Percentiles rank a stretch among this genome's conserved stretches.
Conservation (phyloP, 345 rosid genomes). For the Brassica nigra region DNA sequence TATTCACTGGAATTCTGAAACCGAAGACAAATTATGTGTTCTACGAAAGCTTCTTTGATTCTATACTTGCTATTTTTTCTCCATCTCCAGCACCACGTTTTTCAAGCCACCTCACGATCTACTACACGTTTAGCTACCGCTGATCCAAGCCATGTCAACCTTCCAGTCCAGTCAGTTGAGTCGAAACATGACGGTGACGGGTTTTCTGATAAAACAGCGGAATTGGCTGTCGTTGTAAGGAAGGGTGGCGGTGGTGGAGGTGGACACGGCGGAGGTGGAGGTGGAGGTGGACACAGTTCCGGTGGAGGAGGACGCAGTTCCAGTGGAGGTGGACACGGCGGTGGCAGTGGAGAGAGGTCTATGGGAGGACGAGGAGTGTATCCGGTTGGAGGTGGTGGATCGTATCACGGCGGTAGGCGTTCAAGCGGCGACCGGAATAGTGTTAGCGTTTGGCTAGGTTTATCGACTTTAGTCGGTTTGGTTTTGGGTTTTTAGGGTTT, state of each 20-base stretch:
- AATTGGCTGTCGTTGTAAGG: conserved; percentile 6
- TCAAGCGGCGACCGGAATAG: conserved; percentile 27
- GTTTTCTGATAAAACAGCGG: not conserved
- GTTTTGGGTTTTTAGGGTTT: conserved; percentile 16
- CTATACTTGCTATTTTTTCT: not conserved
- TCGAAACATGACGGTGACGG: conserved; percentile 5
- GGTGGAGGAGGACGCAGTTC: not conserved
- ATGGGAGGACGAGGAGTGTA: not conserved
- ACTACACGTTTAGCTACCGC: not conserved
- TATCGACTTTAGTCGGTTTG: conserved; percentile 27
- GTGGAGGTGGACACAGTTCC: not conserved
- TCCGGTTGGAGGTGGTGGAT: conserved; percentile 14
- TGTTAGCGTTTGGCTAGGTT: conserved; percentile 5
- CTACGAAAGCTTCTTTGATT: not conserved
- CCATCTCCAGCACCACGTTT: conserved; percentile 4
- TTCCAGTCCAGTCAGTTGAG: not conserved
- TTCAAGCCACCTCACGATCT: not conserved
- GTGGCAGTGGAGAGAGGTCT: too few relatives aligned
- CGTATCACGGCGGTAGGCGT: conserved; percentile 21
- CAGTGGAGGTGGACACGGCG: not conserved
- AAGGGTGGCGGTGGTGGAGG: conserved; percentile 16
- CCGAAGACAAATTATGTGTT: conserved; percentile 5
- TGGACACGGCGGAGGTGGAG: not conserved
- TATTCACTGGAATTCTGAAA: not conserved
- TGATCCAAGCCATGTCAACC: conserved; percentile 9